Percentiles rank a stretch among this genome's conserved stretches.
Evolutionary conservation across 169 alveolate genomes (phyloP).

Genomic region (Hammondia hammondi): DNA sequence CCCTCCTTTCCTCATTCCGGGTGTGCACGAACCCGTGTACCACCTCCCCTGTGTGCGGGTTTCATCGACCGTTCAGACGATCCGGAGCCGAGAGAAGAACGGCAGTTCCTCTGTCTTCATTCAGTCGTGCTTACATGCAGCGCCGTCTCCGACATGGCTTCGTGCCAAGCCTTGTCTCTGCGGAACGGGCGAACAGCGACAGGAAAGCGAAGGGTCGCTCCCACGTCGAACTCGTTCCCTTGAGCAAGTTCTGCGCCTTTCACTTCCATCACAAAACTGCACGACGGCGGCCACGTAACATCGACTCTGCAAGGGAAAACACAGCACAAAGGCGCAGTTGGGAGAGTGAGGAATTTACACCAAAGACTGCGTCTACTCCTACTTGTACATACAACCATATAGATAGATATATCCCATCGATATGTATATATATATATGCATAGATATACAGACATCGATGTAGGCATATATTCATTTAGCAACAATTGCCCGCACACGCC

Average conservation of each 20-base stretch:
- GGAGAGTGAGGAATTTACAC: not conserved
- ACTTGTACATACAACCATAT: not conserved
- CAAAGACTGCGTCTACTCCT: not conserved
- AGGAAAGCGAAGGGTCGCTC: conserved; percentile 30
- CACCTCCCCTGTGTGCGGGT: too few relatives aligned
- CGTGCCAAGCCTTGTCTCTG: conserved; percentile 32
- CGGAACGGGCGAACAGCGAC: conserved; percentile 19
- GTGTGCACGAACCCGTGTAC: too few relatives aligned
- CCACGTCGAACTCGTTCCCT: not conserved
- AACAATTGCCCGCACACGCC: too few relatives aligned
- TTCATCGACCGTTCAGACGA: too few relatives aligned
- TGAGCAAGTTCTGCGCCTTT: not conserved
- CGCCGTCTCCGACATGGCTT: conserved; percentile 26
- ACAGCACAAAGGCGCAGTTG: conserved; percentile 7
- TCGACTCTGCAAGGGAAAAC: not conserved
- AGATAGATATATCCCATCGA: not conserved
- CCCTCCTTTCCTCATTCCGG: too few relatives aligned
- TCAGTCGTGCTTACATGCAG: not conserved
- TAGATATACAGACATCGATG: too few relatives aligned
- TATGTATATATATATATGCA: too few relatives aligned
- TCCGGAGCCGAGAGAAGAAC: too few relatives aligned
- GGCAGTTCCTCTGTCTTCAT: too few relatives aligned
- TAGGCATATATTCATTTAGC: too few relatives aligned
- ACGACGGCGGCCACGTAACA: conserved; percentile 48
- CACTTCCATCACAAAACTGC: conserved; percentile 31